Conservation (phyloP, 2,329 filamentous ascomycete species). For the Emericellopsis atlantica region DNA sequence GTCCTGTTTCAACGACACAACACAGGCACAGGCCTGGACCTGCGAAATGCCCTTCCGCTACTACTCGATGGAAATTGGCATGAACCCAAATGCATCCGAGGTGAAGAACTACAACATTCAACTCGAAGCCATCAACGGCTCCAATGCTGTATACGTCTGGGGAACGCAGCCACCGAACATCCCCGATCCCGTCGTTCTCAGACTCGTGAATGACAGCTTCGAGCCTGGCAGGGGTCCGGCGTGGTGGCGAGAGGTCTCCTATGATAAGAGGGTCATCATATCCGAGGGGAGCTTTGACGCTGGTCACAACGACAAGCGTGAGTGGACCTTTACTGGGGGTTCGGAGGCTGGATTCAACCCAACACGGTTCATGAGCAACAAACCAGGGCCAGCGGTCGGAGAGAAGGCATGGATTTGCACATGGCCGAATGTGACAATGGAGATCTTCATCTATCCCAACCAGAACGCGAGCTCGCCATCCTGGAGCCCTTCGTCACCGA, state of each 20-base stretch:
- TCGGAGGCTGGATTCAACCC: slow-evolving; percentile 11
- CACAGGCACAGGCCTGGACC: slow-evolving; percentile 47
- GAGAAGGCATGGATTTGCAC: slow-evolving; percentile 46
- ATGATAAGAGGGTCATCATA: slow-evolving; percentile 45
- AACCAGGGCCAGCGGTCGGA: slow-evolving; percentile 22
- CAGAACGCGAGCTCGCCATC: slow-evolving; percentile 30
- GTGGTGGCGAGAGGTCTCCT: slow-evolving; percentile 37
- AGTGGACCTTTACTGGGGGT: slow-evolving; percentile 7
- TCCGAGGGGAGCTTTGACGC: slow-evolving; percentile 24
- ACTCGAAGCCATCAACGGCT: slow-evolving; percentile 20
- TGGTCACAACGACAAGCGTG: slow-evolving; percentile 11
- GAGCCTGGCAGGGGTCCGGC: slow-evolving; percentile 37
- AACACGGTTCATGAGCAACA: slow-evolving; percentile 9
- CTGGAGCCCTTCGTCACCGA: slow-evolving; percentile 4
- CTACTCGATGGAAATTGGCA: slow-evolving; percentile 28
- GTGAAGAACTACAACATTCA: slow-evolving; percentile 26
- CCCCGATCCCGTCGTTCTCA: slow-evolving; percentile 21
- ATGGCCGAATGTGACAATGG: slow-evolving; percentile 42
- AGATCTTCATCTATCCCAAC: slow-evolving; percentile 43
- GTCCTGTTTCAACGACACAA: slow-evolving; percentile 43
- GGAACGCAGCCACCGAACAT: slow-evolving; percentile 41
- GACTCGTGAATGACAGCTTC: slow-evolving; percentile 37
- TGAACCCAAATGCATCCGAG: slow-evolving; percentile 10
- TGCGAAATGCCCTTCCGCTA: slow-evolving; percentile 40
- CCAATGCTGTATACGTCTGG: slow-evolving; percentile 24